Conservation (phyloP, 352 stramenopile genomes). For the Phytophthora meadii region DNA sequence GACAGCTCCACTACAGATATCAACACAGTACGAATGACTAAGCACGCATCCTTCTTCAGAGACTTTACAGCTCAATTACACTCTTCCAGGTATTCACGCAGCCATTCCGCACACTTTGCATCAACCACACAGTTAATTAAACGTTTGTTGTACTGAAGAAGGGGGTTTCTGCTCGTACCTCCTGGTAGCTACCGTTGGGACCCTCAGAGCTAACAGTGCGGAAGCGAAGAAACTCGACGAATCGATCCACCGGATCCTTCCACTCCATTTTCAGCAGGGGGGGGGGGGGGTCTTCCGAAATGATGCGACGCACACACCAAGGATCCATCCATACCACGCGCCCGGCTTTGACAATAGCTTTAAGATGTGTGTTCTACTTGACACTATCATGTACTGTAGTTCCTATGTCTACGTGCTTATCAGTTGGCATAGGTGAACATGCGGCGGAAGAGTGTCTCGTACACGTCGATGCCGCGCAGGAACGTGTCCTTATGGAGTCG, state of each 20-base stretch:
- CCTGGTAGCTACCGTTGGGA: conserved; percentile 64
- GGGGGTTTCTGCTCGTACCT: conserved; percentile 31
- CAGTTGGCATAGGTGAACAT: conserved; percentile 46
- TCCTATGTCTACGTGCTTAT: background rate
- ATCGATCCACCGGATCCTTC: conserved; percentile 56
- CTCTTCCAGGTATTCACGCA: conserved; percentile 61
- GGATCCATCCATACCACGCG: background rate
- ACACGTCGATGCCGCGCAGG: conserved; percentile 93
- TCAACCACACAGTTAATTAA: no score
- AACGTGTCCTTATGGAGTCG: conserved; percentile 93
- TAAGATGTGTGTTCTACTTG: background rate
- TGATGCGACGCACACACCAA: conserved; percentile 1
- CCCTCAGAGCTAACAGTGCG: conserved; percentile 82
- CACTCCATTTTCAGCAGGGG: conserved; percentile 14
- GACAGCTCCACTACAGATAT: conserved; percentile 43
- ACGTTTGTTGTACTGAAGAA: no score
- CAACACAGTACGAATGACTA: conserved; percentile 11
- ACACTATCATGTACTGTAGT: background rate
- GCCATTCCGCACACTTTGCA: conserved; percentile 69
- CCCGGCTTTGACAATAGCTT: conserved; percentile 8
- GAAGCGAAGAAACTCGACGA: conserved; percentile 83
- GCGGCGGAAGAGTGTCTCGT: conserved; percentile 58
- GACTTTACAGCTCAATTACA: conserved; percentile 24
- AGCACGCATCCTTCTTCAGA: background rate
- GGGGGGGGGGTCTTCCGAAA: background rate